These are phyloP conservation scores for Zasmidium cellare DNA, from an alignment of 2,329 filamentous ascomycete species.

Conservation along the genomic window DNA sequence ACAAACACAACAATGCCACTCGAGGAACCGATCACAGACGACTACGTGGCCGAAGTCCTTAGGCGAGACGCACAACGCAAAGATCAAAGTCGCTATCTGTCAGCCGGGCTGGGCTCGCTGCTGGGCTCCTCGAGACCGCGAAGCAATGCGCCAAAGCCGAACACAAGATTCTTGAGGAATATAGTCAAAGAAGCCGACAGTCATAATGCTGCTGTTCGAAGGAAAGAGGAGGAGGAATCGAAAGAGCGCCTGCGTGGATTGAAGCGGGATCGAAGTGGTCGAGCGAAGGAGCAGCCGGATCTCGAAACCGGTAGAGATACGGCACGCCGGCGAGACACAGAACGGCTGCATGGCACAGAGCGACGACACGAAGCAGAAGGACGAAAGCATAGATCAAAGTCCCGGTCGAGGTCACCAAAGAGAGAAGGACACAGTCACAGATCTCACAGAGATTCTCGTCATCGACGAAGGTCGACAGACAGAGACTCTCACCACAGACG, in stretches of 20 bases:
- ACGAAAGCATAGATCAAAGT: not conserved
- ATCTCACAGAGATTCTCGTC: not conserved
- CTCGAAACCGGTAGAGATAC: conserved; percentile 4
- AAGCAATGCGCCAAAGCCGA: conserved; percentile 70
- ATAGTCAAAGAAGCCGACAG: conserved; percentile 84
- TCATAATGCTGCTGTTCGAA: conserved; percentile 84
- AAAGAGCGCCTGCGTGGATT: conserved; percentile 67
- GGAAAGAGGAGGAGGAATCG: conserved; percentile 80
- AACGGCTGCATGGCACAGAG: not conserved
- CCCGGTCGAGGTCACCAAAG: not conserved
- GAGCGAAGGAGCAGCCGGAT: conserved; percentile 9
- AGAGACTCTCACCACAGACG: not conserved
- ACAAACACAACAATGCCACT: not conserved
- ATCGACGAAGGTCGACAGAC: too few relatives aligned
- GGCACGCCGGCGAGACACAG: conserved; percentile 4
- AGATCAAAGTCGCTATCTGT: conserved; percentile 17
- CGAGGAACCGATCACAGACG: conserved; percentile 58
- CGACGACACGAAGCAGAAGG: not conserved
- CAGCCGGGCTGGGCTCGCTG: conserved; percentile 12
- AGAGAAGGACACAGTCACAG: not conserved
- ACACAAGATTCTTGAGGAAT: conserved; percentile 83
- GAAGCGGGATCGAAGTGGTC: conserved; percentile 12
- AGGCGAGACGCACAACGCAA: conserved; percentile 74
- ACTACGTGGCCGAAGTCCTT: conserved; percentile 78
- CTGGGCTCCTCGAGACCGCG: conserved; percentile 11